Evolutionary conservation across 495 filamentous ascomycete genomes (phyloP), one percentile per base, ranked within the genome.

Genomic region (Penicillium ochrochloron): DNA sequence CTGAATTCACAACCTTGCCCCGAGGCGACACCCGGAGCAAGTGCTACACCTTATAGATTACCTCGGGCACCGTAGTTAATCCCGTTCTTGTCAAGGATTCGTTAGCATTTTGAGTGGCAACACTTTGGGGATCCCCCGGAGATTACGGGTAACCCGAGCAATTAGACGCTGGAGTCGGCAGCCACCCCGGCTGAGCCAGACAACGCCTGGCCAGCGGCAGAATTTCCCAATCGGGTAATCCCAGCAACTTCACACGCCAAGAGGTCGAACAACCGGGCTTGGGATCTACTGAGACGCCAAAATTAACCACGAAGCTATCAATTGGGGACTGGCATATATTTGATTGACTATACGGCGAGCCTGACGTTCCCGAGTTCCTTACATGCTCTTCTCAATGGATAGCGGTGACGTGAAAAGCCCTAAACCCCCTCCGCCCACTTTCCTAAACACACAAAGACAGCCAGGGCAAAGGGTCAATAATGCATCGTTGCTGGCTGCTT

Each of bases 91-190:
- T 33, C 51, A 34, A 34, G 9, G 8, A 51, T 19, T 53, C 14
- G 46, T 21, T 25, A 19, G 46, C 21, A 53, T 15, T 51, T 19
- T 5, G 11, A 29, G 57, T 60, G 57, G 44, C 44, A 51, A 35
- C 9, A 2, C n/a, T 46, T 21, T 21, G 42, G 6, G 42, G 42
- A 46, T 11, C n/a, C 7, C 17, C 15, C 15, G 41, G 42, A 19
- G 39, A 27, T 8, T 17, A 35, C 21, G 48, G 31, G 33, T 31
- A 51, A 53, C 4, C 59, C 46, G 33, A 52, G 59, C 46, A 29
- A 17, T 33, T 52, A 41, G 37, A 46, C 59, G 33, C 23, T 31
- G 29, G 29, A 14, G 21, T 52, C 59, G 59, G 59, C 57, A 59
- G 44, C 10, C 31, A 31, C 12, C 9, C 33, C 59, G 44, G 34